Base-by-base conservation (phyloP, 2,329 filamentous ascomycete genomes). In the Diatrype stigma region DNA sequence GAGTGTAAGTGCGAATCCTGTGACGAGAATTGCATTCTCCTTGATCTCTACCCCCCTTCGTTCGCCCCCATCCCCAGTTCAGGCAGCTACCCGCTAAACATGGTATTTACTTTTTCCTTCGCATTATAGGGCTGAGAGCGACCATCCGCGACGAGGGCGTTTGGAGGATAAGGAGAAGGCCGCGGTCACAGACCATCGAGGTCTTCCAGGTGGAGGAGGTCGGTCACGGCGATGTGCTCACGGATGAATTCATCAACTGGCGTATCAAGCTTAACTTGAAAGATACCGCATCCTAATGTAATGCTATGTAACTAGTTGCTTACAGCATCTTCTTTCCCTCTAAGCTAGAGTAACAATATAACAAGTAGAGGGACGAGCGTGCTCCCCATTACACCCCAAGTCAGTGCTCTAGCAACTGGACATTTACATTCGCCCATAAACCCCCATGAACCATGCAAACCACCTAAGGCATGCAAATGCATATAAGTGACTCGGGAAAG, bases 171-270 rank as follows among this genome's bases (percentile, higher is more conserved):
- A 75, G 82, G 46, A 81, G 90, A 52, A 73, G 69, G 49, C 81
- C 86, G 48, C 80, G 81, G 37, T 80, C 81, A 0, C 75, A 80
- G 2, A 68, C 72, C 6, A 87, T 97, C 53, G 87, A 94, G 60
- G 80, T 96, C 1, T 87, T 81, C 68, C 84, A 81, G 63, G 72
- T 91, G 4, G 82, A 89, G 60, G 87, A 90, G 56, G 81, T 80
- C 1, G 90, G 90, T 0, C 84, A 89, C 56, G 90, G 90, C 0
- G 77, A 80, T 22, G 90, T 96, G 46, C 72, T 96, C 38, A 89
- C 87, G 2, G 79, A 85, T 21, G 82, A 88, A 14, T 96, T 96
- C 64, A 79, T 88, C 61, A 80, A 85, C 55, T 96, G 90, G 87
- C 74, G 81, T 47, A 83, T 82, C 56, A 82, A 82, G 63, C 65